These are phyloP conservation scores for Phaseolus coccineus DNA, from an alignment of 331 rosid genomes.

Conservation along the genomic window DNA sequence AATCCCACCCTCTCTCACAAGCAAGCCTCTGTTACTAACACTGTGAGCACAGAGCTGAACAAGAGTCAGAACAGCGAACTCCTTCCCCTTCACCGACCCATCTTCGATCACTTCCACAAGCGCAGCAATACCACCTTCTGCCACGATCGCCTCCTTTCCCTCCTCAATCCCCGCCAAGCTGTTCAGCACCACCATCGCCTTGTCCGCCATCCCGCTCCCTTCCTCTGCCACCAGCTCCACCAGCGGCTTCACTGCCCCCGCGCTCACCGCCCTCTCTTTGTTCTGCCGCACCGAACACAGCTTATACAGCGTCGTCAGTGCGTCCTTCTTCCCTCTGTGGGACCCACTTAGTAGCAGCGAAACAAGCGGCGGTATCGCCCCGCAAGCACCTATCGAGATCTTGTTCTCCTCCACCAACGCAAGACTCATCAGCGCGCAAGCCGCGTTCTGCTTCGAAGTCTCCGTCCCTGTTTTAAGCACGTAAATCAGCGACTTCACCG, in stretches of 20 bases:
- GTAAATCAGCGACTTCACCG: constrained; percentile 65
- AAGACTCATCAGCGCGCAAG: constrained; percentile 74
- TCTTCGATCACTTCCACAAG: constrained; percentile 80
- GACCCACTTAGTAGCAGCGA: constrained; percentile 65
- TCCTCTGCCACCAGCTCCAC: constrained; percentile 78
- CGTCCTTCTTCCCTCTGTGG: constrained; percentile 76
- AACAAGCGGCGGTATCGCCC: constrained; percentile 75
- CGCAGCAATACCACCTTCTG: constrained; percentile 69
- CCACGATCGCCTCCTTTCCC: constrained; percentile 70
- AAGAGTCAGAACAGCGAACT: constrained; percentile 70
- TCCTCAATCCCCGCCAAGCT: constrained; percentile 70
- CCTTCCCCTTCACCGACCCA: constrained; percentile 75
- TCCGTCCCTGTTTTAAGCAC: constrained; percentile 76
- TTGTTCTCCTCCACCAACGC: constrained; percentile 72
- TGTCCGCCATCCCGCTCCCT: constrained; percentile 72
- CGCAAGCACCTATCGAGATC: constrained; percentile 74
- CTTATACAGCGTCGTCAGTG: constrained; percentile 74
- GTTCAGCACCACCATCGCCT: constrained; percentile 85
- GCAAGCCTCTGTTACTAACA: constrained; percentile 65
- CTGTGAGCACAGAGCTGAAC: constrained; percentile 62
- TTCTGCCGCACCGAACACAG: constrained; percentile 72
- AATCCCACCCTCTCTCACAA: constrained; percentile 80
- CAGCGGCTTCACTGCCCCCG: constrained; percentile 78
- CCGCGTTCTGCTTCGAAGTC: constrained; percentile 82
- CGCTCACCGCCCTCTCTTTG: constrained; percentile 80